Percentiles rank a stretch among this genome's conserved stretches.
Evolutionary conservation across 2,329 filamentous ascomycete genomes (phyloP).

Genomic region (Monilinia polystroma): DNA sequence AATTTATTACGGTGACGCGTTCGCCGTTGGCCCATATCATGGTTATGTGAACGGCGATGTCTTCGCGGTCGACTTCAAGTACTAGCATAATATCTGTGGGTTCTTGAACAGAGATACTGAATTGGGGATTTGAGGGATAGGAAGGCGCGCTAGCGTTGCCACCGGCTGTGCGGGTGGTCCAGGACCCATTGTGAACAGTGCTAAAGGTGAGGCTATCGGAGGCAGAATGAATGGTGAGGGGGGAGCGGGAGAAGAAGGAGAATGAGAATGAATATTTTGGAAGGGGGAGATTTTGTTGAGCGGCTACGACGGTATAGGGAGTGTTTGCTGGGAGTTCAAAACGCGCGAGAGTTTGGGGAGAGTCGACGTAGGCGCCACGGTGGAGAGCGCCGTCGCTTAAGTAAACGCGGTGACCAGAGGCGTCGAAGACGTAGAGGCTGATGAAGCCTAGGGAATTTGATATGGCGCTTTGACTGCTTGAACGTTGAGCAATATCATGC

Average conservation of each 20-base stretch:
- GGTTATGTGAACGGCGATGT: conserved; percentile 80
- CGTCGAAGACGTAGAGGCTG: conserved; percentile 77
- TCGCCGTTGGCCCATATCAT: conserved; percentile 75
- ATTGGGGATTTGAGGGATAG: conserved; percentile 89
- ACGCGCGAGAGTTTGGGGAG: conserved; percentile 83
- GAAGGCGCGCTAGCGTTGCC: conserved; percentile 75
- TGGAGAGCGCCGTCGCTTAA: conserved; percentile 70
- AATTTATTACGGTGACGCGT: conserved; percentile 66
- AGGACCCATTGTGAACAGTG: conserved; percentile 61
- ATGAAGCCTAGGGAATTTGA: conserved; percentile 67
- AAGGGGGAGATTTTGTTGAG: conserved; percentile 75
- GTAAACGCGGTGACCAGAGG: conserved; percentile 68
- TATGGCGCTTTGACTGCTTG: conserved; percentile 34
- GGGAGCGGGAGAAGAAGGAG: conserved; percentile 70
- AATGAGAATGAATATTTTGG: conserved; percentile 81
- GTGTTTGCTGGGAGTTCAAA: conserved; percentile 56
- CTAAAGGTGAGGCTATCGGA: conserved; percentile 41
- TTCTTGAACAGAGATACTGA: conserved; percentile 59
- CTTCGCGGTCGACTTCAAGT: conserved; percentile 64
- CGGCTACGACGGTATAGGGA: conserved; percentile 62
- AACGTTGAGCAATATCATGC: conserved; percentile 53
- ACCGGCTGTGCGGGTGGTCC: conserved; percentile 78
- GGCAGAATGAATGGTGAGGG: conserved; percentile 62
- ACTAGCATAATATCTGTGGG: conserved; percentile 68
- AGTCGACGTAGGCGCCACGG: conserved; percentile 86